Conservation (phyloP, 257 asterid genomes). For the Solanum clarkiae region DNA sequence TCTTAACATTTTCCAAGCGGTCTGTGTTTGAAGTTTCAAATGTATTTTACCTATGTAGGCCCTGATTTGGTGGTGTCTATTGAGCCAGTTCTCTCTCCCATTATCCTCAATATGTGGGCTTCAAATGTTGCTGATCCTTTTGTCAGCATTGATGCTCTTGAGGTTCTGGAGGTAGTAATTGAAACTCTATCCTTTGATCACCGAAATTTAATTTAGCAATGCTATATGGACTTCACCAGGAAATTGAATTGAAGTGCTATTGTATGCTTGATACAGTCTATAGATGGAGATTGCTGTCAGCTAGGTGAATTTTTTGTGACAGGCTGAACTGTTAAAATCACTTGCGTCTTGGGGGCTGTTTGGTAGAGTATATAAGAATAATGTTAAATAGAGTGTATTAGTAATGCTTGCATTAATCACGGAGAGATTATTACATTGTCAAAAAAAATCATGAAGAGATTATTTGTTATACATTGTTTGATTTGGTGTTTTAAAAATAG, state of each 20-base stretch:
- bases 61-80: slow-evolving; percentile 47
- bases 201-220: neutral
- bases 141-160: slow-evolving; percentile 88
- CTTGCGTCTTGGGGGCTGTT: neutral
- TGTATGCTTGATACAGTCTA: neutral
- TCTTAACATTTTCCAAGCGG: neutral
- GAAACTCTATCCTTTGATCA: neutral
- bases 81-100: slow-evolving; percentile 76
- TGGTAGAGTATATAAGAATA: too few species aligned
- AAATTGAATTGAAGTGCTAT: neutral
- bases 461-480: too few species aligned
- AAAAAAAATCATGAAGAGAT: too few species aligned
- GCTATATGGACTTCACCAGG: neutral
- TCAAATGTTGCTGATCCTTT: slow-evolving; percentile 92
- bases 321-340: neutral
- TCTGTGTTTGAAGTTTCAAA: neutral
- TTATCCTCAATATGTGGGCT: slow-evolving; percentile 92
- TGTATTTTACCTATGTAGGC: slow-evolving; percentile 30
- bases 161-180: slow-evolving; percentile 76
- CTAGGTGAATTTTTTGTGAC: neutral
- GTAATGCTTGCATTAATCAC: too few species aligned
- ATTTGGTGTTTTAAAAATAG: too few species aligned
- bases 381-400: too few species aligned
- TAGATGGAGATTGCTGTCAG: neutral
- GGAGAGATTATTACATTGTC: too few species aligned